Base-by-base conservation (phyloP, 2,329 filamentous ascomycete genomes). In the Alternaria conjuncta region DNA sequence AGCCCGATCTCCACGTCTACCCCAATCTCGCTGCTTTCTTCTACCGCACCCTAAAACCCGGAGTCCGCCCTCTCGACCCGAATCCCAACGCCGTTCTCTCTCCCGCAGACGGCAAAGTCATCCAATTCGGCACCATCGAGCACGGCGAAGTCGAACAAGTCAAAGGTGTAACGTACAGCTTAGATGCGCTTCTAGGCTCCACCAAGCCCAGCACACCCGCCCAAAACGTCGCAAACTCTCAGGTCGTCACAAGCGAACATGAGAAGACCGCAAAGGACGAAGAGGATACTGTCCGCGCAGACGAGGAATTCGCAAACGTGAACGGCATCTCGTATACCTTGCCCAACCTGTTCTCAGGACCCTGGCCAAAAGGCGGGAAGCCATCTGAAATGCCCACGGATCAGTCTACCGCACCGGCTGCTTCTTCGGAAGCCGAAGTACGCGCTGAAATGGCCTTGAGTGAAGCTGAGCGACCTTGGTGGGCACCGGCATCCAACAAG, bases 241-340 rank as follows among this genome's bases (percentile, higher is more conserved):
- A 75, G 43, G 57, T 70, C 13, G 50, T 58, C 60, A 46, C 73
- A 21, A 70, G 57, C 61, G 76, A 46, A 70, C 73, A 81, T 46
- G 68, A 67, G 13, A 78, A 78, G 44, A 71, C 76, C 2, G 41
- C 63, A n/a, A 13, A 49, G 8, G 82, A 81, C 43, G 87, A 79
- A 77, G 87, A 82, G 57, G 91, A 93, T 58, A 82, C 91, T 25
- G 88, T 97, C 71, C 88, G 88, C 65, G 87, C 91, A 23, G 92
- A 98, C 69, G 92, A 97, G 78, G 94, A 99, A 75, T 99, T 99
- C 76, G 96, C 96, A 3, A 88, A 87, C 56, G 89, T 99, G 61
- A 99, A 99, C 71, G 95, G 95, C 68, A 98, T 99, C 70, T 92
- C 93, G 3, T 99, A 99, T 82, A 96, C 94, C 0, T 87, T 99